These are phyloP conservation scores for Acanthamoeba pearcei DNA, from an alignment of 208 protist genomes.

Conservation along the genomic window DNA sequence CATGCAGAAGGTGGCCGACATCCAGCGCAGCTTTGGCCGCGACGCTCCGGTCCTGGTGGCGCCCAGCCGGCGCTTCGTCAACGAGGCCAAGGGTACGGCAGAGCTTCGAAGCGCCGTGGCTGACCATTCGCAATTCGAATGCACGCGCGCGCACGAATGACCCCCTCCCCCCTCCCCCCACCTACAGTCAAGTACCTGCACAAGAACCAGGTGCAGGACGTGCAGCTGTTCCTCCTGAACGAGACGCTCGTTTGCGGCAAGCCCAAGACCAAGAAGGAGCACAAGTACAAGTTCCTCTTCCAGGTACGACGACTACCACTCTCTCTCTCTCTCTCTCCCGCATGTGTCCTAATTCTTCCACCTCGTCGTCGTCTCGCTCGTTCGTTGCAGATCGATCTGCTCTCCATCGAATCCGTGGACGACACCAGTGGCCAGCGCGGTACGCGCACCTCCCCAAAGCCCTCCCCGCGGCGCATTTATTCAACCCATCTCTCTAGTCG, in stretches of 20 bases:
- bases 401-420: constrained; percentile 12
- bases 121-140: not conserved
- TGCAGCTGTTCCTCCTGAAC: constrained; percentile 37
- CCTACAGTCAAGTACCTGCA: constrained; percentile 11
- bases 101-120: not conserved
- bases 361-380: too few relatives aligned
- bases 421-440: not conserved
- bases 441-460: not conserved
- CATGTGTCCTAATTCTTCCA: too few relatives aligned
- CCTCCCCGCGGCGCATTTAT: not conserved
- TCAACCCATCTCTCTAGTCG: not conserved
- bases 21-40: constrained; percentile 39
- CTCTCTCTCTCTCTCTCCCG: not conserved
- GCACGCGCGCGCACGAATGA: not conserved
- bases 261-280: constrained; percentile 33
- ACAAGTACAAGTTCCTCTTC: constrained; percentile 71
- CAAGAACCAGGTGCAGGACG: constrained; percentile 42
- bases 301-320: constrained; percentile 7
- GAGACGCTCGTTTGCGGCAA: constrained; percentile 15
- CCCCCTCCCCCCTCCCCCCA: not conserved
- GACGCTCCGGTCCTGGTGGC: constrained; percentile 21
- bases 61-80: constrained; percentile 27
- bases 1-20: constrained; percentile 44
- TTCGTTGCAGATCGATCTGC: constrained; percentile 25
- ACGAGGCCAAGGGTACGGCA: not conserved